These are phyloP conservation scores for Heterobasidion irregulare DNA, from an alignment of 1,284 basidiomycete genomes.

Conservation along the genomic window DNA sequence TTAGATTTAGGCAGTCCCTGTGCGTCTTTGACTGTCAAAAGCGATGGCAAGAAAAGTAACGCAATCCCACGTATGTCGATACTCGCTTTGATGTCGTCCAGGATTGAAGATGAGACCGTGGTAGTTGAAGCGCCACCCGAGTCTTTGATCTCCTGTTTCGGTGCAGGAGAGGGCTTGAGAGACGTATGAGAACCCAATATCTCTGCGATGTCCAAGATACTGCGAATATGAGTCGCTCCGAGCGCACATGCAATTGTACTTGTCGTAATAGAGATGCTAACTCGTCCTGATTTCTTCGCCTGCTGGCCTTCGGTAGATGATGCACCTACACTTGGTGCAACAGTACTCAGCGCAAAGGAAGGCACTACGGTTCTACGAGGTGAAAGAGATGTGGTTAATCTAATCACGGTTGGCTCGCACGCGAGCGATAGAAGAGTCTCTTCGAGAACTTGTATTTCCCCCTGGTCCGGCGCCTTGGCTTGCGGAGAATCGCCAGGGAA, in stretches of 20 bases:
- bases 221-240: slow-evolving; percentile 43
- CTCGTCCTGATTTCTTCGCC: not conserved
- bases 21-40: not conserved
- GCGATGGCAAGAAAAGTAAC: slow-evolving; percentile 33
- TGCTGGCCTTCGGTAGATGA: not conserved
- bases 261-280: slow-evolving; percentile 27
- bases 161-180: slow-evolving; percentile 9
- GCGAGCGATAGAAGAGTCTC: slow-evolving; percentile 50
- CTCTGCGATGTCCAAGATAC: slow-evolving; percentile 33
- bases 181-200: slow-evolving; percentile 24
- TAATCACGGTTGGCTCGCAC: slow-evolving; percentile 44
- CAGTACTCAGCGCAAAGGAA: not conserved
- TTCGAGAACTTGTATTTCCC: slow-evolving; percentile 20
- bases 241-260: slow-evolving; percentile 47
- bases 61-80: slow-evolving; percentile 41
- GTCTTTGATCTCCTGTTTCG: not conserved
- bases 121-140: not conserved
- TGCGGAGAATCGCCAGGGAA: not conserved
- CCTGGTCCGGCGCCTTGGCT: not conserved
- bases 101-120: slow-evolving; percentile 14
- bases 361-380: not conserved
- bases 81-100: slow-evolving; percentile 27
- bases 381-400: slow-evolving; percentile 33
- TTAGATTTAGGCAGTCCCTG: slow-evolving; percentile 4
- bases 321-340: too few relatives aligned